Conservation (phyloP, 2,329 filamentous ascomycete genomes). For the Drechslera avenae region DNA sequence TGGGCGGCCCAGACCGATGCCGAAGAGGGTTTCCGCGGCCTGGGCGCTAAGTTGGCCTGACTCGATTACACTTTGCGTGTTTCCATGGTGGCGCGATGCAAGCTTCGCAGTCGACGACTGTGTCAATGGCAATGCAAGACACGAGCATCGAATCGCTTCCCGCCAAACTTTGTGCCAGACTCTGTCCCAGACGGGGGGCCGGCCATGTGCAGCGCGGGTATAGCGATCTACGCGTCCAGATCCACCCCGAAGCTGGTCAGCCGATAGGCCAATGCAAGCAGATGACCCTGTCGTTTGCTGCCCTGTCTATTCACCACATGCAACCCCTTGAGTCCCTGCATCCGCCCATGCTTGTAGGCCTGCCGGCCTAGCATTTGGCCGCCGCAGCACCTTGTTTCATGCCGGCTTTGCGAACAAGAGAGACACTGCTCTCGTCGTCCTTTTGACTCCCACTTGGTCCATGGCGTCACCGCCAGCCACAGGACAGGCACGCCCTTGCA, state of each 20-base stretch:
- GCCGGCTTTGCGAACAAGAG: slow-evolving; percentile 27
- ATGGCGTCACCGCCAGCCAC: slow-evolving; percentile 21
- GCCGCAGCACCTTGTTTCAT: slow-evolving; percentile 35
- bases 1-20: slow-evolving; percentile 11
- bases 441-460: slow-evolving; percentile 34
- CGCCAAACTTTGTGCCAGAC: no score
- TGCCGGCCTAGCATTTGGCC: slow-evolving; percentile 19
- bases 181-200: background rate
- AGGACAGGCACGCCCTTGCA: slow-evolving; percentile 21
- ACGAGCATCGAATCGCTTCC: no score
- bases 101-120: slow-evolving; percentile 2
- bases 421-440: slow-evolving; percentile 29
- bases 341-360: slow-evolving; percentile 33
- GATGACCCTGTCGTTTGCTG: slow-evolving; percentile 35
- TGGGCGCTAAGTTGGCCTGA: slow-evolving; percentile 9
- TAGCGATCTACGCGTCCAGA: slow-evolving; percentile 38
- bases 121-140: background rate
- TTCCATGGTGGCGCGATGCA: slow-evolving; percentile 2
- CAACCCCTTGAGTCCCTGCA: slow-evolving; percentile 39
- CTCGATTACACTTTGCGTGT: slow-evolving; percentile 4
- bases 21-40: slow-evolving; percentile 8
- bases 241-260: slow-evolving; percentile 28
- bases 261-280: slow-evolving; percentile 45
- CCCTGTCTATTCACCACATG: slow-evolving; percentile 27
- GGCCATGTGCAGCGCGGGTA: slow-evolving; percentile 28